Evolutionary conservation across 306 rosid species (phyloP), one percentile per base, ranked within the genome.

Genomic region (Quercus aquifolioides): DNA sequence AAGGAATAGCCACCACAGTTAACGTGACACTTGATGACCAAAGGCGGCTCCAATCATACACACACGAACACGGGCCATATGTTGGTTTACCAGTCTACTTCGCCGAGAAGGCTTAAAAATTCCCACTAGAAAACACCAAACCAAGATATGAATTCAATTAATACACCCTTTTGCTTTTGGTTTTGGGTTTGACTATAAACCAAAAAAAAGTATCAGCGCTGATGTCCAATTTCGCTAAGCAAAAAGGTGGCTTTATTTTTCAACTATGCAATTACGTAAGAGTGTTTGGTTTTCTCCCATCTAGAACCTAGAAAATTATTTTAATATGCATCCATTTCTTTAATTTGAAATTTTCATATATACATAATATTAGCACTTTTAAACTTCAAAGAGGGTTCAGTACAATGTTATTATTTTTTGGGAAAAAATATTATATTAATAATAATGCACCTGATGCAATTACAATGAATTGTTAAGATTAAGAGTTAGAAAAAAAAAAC

Each of bases 31-130:
- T 30, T 84, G 87, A 79, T 73, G 79, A 74, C 76, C 64, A 25
- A 76, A 72, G 82, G 82, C 84, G 79, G 84, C 79, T 76, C 33
- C 28, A 46, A 56, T 38, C 12, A 41, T 41, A 41, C 46, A 8
- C 46, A 41, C 46, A 4, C 52, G 1, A 23, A 49, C 38, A 19
- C 41, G 14, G 35, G 43, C 57, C 38, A 33, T 3, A 19, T 75
- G 72, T 1, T 23, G 63, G 28, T 58, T 58, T 63, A 1, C 17
- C 18, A 6, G 28, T 13, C 31, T 59, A 20, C 15, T 59, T 59
- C 6, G 21, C 23, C 64, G 7, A 59, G 17, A 13, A 49, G 12
- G 54, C 54, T 49, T 49, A 49, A 49, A 49, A 12, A 46, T 13
- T 20, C 11, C 17, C 5, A 9, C 64, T 4, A 58, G 64, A 21